Evolutionary conservation across 768 basidiomycete species (phyloP).

Genomic region (Boletus vermiculosoides): DNA sequence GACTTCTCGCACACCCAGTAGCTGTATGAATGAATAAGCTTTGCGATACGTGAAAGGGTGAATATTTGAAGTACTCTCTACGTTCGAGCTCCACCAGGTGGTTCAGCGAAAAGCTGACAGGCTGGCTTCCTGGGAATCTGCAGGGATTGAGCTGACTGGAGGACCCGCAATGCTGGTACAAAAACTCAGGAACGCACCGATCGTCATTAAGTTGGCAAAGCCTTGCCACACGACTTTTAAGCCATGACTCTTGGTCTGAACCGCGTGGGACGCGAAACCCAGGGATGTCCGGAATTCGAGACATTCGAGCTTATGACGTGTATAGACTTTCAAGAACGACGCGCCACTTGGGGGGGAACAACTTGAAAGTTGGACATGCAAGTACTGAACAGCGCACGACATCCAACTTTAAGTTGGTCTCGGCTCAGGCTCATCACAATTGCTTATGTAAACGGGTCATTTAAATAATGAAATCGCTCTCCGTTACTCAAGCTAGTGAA

Average conservation of each 20-base stretch:
- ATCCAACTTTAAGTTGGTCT: not conserved
- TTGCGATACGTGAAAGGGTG: not conserved
- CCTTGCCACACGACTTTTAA: constrained; percentile 58
- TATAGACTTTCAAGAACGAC: not conserved
- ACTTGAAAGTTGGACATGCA: not conserved
- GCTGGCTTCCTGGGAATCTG: constrained; percentile 96
- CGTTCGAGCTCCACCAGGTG: constrained; percentile 76
- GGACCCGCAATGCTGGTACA: not conserved
- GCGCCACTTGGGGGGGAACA: not conserved
- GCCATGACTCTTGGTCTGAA: constrained; percentile 64
- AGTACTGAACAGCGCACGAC: constrained; percentile 1
- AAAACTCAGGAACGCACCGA: constrained; percentile 43
- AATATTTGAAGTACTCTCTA: constrained; percentile 59
- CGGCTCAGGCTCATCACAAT: not conserved
- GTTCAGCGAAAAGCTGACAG: constrained; percentile 77
- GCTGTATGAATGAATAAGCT: constrained; percentile 42
- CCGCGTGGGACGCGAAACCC: constrained; percentile 53
- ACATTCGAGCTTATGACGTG: constrained; percentile 33
- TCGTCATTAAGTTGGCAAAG: constrained; percentile 66
- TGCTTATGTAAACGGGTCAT: constrained; percentile 23
- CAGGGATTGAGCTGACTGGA: constrained; percentile 5
- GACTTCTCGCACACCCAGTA: constrained; percentile 99
- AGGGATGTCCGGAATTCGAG: constrained; percentile 69
- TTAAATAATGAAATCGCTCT: not conserved
- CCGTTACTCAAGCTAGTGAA: constrained; percentile 4